Evolutionary conservation across 108 stramenopile genomes (phyloP).

Genomic region (Fistulifera solaris): DNA sequence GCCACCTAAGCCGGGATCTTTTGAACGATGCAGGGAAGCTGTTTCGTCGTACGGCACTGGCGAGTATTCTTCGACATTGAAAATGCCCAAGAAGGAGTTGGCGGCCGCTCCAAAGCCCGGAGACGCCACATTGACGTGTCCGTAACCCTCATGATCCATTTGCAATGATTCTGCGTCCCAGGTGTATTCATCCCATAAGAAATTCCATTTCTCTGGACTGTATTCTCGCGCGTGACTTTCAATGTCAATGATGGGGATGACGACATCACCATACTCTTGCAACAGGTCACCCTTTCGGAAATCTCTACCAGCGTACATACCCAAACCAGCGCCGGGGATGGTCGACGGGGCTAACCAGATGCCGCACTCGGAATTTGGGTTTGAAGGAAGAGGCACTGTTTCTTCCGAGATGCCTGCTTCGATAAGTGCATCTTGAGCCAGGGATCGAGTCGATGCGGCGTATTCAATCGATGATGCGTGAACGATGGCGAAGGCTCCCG

Average conservation of each 20-base stretch:
- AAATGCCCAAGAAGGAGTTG: constrained; percentile 23
- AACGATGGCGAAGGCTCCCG: too few species aligned
- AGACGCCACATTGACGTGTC: constrained; percentile 21
- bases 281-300: constrained; percentile 17
- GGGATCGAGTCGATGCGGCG: not conserved
- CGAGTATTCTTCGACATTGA: constrained; percentile 25
- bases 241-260: constrained; percentile 33
- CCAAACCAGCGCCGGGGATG: constrained; percentile 53
- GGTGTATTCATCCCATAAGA: constrained; percentile 43
- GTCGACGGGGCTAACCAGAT: constrained; percentile 52
- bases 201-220: not conserved
- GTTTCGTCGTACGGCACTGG: constrained; percentile 8
- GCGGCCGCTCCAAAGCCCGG: constrained; percentile 28
- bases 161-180: constrained; percentile 12
- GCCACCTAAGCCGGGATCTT: constrained; percentile 44
- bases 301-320: constrained; percentile 56
- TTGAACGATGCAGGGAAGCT: constrained; percentile 32
- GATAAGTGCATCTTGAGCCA: not conserved
- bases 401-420: constrained; percentile 1
- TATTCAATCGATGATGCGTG: too few species aligned
- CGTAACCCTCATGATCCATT: constrained; percentile 9
- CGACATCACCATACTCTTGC: constrained; percentile 19
- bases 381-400: not conserved
- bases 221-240: constrained; percentile 1
- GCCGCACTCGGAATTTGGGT: constrained; percentile 22